phyloP scores from a whole-genome alignment of 2,329 filamentous ascomycete genomes.

The Zarea fungicola region DNA sequence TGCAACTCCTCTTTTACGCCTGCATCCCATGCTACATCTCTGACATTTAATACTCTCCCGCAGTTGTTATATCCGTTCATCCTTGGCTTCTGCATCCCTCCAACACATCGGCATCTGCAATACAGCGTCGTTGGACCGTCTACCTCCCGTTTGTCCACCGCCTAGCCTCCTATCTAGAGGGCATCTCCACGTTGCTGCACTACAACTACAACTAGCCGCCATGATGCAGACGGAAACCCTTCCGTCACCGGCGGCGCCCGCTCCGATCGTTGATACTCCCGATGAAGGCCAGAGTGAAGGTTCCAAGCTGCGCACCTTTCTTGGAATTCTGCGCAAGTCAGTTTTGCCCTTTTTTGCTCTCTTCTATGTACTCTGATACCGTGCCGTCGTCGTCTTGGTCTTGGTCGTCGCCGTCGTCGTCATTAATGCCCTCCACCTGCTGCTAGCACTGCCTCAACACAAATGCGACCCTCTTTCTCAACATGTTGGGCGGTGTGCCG shows the following conservation, averaged over 20 bases:
- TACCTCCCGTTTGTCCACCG: neutral
- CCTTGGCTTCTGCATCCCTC: neutral
- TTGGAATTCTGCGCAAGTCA: constrained; percentile 84
- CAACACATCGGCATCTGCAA: neutral
- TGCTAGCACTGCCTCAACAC: constrained; percentile 9
- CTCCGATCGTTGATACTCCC: constrained; percentile 26
- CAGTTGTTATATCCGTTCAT: neutral
- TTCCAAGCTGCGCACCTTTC: constrained; percentile 83
- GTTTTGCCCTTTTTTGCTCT: constrained; percentile 24
- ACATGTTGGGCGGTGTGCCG: constrained; percentile 14
- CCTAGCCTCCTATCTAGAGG: too few relatives aligned
- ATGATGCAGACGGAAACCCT: constrained; percentile 23
- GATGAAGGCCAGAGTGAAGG: constrained; percentile 63
- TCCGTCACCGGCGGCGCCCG: constrained; percentile 33
- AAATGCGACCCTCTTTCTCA: constrained; percentile 12
- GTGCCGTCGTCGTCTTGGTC: neutral
- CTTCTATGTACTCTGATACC: neutral
- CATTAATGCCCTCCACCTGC: constrained; percentile 1
- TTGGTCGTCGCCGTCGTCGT: constrained; percentile 5
- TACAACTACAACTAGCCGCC: neutral
- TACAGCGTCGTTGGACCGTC: neutral
- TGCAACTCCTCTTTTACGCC: constrained; percentile 10
- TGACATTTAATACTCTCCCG: constrained; percentile 3
- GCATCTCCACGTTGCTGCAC: neutral
- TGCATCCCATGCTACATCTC: neutral